Base-by-base conservation (phyloP, 768 basidiomycete genomes). In the Leccinum variicolor region DNA sequence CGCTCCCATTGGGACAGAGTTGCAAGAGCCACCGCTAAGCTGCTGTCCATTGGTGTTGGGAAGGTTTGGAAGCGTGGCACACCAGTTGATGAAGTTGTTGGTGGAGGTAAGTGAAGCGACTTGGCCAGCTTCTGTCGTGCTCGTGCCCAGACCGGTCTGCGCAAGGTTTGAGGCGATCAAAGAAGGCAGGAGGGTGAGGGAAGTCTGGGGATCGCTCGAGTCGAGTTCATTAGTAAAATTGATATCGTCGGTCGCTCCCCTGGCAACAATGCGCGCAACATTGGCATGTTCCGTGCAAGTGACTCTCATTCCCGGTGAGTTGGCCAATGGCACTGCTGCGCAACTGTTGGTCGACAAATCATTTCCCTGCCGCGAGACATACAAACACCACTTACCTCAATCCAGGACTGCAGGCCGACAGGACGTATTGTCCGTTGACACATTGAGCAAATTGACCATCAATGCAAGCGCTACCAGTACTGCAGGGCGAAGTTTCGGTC, bases 11-110 rank as follows among this genome's bases (percentile, higher is more conserved):
- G 82, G 81, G n/a, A 81, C 76, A 33, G 82, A 79, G 69, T 87
- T 86, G 69, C 85, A 85, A 19, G 82, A 83, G 13, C 82, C 82
- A 6, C 64, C 67, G 59, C 64, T 69, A 65, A 81, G 66, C 65
- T 83, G 85, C 61, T 76, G 53, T 15, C 85, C 85, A 64, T 85
- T 81, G 46, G 87, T 87, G 57, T 87, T 75, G 3, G 85, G 80
- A 50, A 79, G 69, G 50, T 77, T 62, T 3, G 77, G 67, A 2
- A 77, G 64, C 14, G 79, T 81, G 10, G 75, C 69, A 62, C 87
- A 87, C 69, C 76, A 85, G 74, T 87, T 86, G 73, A 87, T 86
- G 69, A 85, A 90, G 76, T 90, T 89, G 75, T 90, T 86, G 45
- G 69, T 71, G n/a, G 85, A 85, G 0, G 81, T 85, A 7, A 83